Base-by-base conservation (phyloP, 2,329 filamentous ascomycete genomes). In the Exserohilum rostratum region DNA sequence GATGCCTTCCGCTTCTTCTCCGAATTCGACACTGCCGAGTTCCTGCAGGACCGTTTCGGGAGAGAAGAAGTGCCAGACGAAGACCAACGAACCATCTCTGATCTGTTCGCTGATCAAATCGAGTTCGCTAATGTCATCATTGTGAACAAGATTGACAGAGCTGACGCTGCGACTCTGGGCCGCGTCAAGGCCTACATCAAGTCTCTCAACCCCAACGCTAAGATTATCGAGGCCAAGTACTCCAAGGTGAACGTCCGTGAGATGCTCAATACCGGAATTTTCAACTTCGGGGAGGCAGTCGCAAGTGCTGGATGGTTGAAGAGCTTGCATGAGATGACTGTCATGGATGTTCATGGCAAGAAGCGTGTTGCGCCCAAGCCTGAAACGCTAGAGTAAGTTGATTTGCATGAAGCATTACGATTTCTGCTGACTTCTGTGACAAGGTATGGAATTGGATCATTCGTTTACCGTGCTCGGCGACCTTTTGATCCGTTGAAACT, bases 121-220 rank as follows among this genome's bases (percentile, higher is more conserved):
- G 89, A 91, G 72, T 91, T 91, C 62, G 87, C 88, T 0, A 87
- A 91, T 60, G 87, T 90, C 6, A 81, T 91, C 12, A 80, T 90
- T 3, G 75, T 90, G 17, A 91, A 91, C 75, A 91, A 91, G 71
- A 78, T 83, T 5, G 87, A 90, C 56, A 83, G 85, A 55, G 85
- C 89, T 12, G 72, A 79, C 35, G 69, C 74, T 5, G 74, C 67
- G 17, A 80, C 77, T 0, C 77, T 80, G 15, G 64, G 72, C 4
- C 76, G 82, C 3, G 79, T 89, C 49, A 69, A 78, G 2, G 77
- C 79, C 0, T 74, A 89, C 9, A 75, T 90, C 49, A 80, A 80
- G 53, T 81, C 84, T 45, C 80, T 91, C 13, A 91, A 91, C 58
- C 88, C 85, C 1, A 79, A 81, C 0, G 87, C 87, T 38, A 88